Base-by-base conservation (phyloP, 192 early-diverging fungal species). In the Coemansia sp. region DNA sequence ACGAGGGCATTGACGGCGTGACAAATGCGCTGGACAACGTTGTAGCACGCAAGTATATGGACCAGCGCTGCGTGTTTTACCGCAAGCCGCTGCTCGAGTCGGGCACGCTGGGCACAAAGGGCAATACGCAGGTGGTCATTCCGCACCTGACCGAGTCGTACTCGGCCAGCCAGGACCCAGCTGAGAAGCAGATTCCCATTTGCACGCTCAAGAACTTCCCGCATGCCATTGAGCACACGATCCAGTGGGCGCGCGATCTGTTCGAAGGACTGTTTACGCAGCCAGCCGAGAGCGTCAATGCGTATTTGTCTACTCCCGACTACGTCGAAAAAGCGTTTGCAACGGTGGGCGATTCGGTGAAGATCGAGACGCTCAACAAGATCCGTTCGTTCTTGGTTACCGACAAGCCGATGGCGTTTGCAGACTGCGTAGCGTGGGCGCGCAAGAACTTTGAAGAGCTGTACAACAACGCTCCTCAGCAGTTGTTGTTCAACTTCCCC, bases 1-100 rank as follows among this genome's bases (percentile, higher is more conserved):
- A 94, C 83, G 89, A 90, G 58, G 51, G 61, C 5, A 64, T 99
- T 47, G 89, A 94, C 57, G 91, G 90, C 51, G 97, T 99, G 28
- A 96, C 96, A 31, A 99, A 99, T 64, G 97, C 97, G 7, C 83
- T 99, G 64, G 97, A 99, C 70, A 99, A 99, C 68, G 91, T 99
- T 21, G 94, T 96, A 60, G 95, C 97, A 20, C 90, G 97, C 57
- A 87, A 90, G 82, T 99, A 99, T 72, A 91, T 99, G 83, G 97
- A 99, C 75, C 78, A 90, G 59, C 89, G 97, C 58, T 99, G 97
- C 80, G 94, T 99, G 22, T 98, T 92, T 80, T 97, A 87, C 78
- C 83, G 93, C 68, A 98, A 96, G 81, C 88, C 96, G 17, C 79
- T 99, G 57, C 77, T 99, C 54, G 97, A 99, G 77, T 97, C 94